Evolutionary conservation across 73 alveolate species (phyloP).

Genomic region (Paramecium sonneborni): DNA sequence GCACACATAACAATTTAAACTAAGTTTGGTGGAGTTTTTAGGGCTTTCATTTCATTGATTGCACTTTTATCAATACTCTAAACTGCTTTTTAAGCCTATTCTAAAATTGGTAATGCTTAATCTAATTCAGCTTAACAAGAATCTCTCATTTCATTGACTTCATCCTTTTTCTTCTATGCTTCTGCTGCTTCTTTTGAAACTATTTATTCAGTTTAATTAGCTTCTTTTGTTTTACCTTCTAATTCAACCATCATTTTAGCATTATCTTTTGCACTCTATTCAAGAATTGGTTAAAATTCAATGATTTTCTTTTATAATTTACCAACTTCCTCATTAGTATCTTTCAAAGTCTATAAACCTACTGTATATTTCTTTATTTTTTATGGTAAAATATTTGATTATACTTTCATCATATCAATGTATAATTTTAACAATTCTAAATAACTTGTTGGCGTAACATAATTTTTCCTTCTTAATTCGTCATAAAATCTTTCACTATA

Average conservation of each 20-base stretch:
- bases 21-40: slow-evolving; percentile 96
- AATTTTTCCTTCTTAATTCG: slow-evolving; percentile 96
- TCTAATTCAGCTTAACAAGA: slow-evolving; percentile 97
- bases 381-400: slow-evolving; percentile 92
- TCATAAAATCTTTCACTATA: slow-evolving; percentile 87
- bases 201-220: slow-evolving; percentile 90
- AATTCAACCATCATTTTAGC: slow-evolving; percentile 91
- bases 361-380: slow-evolving; percentile 90
- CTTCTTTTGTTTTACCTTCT: slow-evolving; percentile 92
- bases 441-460: slow-evolving; percentile 99
- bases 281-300: slow-evolving; percentile 90
- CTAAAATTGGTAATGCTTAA: slow-evolving; percentile 96
- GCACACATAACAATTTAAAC: slow-evolving; percentile 95
- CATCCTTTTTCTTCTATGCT: slow-evolving; percentile 79
- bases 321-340: slow-evolving; percentile 98
- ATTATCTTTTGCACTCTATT: slow-evolving; percentile 91
- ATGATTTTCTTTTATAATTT: slow-evolving; percentile 89
- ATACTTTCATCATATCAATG: slow-evolving; percentile 93
- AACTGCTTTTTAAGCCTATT: slow-evolving; percentile 97
- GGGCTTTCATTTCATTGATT: slow-evolving; percentile 97
- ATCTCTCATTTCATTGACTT: slow-evolving; percentile 83
- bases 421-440: slow-evolving; percentile 97
- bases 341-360: slow-evolving; percentile 97
- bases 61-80: slow-evolving; percentile 96
- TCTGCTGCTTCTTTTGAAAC: slow-evolving; percentile 96